Conservation (phyloP, 148 eudicot species). For the Vaccinium corymbosum region DNA sequence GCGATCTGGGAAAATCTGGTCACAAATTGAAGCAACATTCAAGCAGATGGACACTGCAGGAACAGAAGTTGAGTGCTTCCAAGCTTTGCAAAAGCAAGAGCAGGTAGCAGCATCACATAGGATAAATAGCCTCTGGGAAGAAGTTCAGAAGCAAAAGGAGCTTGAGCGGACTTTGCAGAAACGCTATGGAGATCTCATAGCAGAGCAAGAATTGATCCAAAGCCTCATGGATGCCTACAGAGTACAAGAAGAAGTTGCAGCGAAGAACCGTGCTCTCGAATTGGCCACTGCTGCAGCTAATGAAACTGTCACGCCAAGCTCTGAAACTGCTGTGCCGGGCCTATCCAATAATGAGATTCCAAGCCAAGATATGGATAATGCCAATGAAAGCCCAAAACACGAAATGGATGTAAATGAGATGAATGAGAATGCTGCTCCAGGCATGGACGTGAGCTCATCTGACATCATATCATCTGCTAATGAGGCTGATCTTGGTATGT, state of each 20-base stretch:
- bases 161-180: slow-evolving; percentile 77
- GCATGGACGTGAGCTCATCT: not conserved
- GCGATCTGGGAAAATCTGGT: slow-evolving; percentile 74
- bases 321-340: slow-evolving; percentile 25
- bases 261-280: slow-evolving; percentile 37
- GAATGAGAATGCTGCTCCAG: slow-evolving; percentile 14
- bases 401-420: slow-evolving; percentile 23
- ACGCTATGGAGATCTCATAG: slow-evolving; percentile 62
- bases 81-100: slow-evolving; percentile 87
- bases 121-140: slow-evolving; percentile 87
- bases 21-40: slow-evolving; percentile 79
- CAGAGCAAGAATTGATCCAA: slow-evolving; percentile 54
- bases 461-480: not conserved
- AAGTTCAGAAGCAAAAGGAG: slow-evolving; percentile 93
- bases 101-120: slow-evolving; percentile 71
- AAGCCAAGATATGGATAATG: slow-evolving; percentile 17
- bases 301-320: slow-evolving; percentile 20
- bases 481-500: slow-evolving; percentile 3
- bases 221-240: slow-evolving; percentile 43
- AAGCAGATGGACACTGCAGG: slow-evolving; percentile 94
- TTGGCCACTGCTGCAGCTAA: slow-evolving; percentile 29
- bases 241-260: slow-evolving; percentile 51
- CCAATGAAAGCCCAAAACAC: slow-evolving; percentile 19
- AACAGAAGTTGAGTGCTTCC: slow-evolving; percentile 90
- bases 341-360: slow-evolving; percentile 21